Base-by-base conservation (phyloP, 106 monocot species). In the Dioscorea dumetorum region DNA sequence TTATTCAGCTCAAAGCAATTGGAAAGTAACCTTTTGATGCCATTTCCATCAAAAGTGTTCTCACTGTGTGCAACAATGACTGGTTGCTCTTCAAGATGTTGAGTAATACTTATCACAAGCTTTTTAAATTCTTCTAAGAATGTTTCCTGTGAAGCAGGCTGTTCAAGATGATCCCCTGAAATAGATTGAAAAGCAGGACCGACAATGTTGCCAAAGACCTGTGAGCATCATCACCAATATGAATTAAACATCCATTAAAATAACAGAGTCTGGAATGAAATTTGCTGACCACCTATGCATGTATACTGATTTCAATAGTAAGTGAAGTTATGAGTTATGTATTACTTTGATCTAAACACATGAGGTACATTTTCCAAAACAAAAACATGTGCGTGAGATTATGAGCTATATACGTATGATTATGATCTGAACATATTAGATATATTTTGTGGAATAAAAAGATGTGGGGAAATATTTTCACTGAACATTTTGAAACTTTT, bases 11-110 rank as follows among this genome's bases (percentile, higher is more conserved):
- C 88, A 68, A 84, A 86, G 53, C 82, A 84, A 73, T 92, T 90
- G 12, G 89, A 72, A 22, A 97, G 67, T 60, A 97, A 65, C 64
- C 80, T 82, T 70, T 75, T 83, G 63, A 97, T 76, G 59, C 86
- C 78, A 49, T 77, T 87, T 33, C 92, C 97, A 77, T 92, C 81
- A 48, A 92, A 92, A 18, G 72, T 87, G 68, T 89, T 89, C 24
- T 92, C 92, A 12, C 81, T 97, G 67, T 97, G 97, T 5, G 97
- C 97, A 64, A 97, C 89, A 24, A 97, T 92, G 19, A 90, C 92
- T 52, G 80, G 97, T 48, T 79, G 64, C 69, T 88, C 84, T 50
- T 83, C 72, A 22, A 97, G 89, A 17, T 58, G 70, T 15, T 70
- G 69, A 31, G 33, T 63, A 12, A 97, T 80, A 16, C 33, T 49